Evolutionary conservation across 257 asterid species (phyloP), one percentile per base, ranked within the genome.

Genomic region (Nicotiana attenuata): DNA sequence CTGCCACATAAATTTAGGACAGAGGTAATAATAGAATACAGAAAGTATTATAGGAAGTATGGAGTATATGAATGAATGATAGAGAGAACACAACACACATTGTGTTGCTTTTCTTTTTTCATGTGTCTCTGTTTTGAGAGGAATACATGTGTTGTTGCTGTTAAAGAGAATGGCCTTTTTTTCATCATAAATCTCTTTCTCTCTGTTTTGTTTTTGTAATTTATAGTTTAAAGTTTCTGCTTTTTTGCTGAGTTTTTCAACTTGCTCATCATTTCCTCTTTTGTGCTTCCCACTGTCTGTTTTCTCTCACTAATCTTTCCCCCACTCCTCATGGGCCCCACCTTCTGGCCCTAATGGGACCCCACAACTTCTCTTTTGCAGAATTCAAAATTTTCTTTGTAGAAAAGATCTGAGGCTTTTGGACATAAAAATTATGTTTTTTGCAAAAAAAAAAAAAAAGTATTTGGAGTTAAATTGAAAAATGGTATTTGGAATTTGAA

Each of bases 221-320:
- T 85, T 76, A 5, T 5, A 29, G 61, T 47, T 82, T 66, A 78
- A 75, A 55, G 73, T 80, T 80, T 55, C 28, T 33, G 82, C 56
- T 24, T 84, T 81, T 67, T 52, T 59, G 81, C 81, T 24, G 2
- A 5, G n/a, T 64, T 64, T 63, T 63, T 64, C 86, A 56, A 67
- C 78, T 56, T 77, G 80, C 81, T 82, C 68, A 85, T 87, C 84
- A 87, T 85, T 41, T 85, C 81, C 82, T 75, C 75, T 65, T 78
- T 65, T 82, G 81, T 82, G 87, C 83, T 56, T 81, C 78, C 20
- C 63, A 71, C 28, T 29, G 65, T 76, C 24, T 64, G 22, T 52
- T 68, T 71, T n/a, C 19, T 79, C 65, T 55, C 83, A 35, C 71
- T 31, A 17, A 28, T 80, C 28, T 15, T 50, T 65, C 17, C 24